Base-by-base conservation (phyloP, 2,329 filamentous ascomycete genomes). In the Fusarium scirpi region DNA sequence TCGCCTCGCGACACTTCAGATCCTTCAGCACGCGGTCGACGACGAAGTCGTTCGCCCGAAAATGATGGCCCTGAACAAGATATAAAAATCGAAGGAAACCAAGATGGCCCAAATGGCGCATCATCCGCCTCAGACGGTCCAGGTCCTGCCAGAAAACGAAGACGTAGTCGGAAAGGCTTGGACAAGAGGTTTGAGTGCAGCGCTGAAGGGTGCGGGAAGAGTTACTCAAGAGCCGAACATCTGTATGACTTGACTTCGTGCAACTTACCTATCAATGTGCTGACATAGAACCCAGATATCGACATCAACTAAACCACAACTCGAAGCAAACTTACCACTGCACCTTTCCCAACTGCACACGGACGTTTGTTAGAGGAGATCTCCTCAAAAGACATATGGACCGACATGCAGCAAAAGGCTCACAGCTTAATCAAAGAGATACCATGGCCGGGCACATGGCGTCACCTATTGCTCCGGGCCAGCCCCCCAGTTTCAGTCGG, bases 261-360 rank as follows among this genome's bases (percentile, higher is more conserved):
- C 43, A 41, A 43, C 27, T 41, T 32, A 32, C 24, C 32, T 18
- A n/a, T 20, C 27, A 27, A 30, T 30, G 27, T 47, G 52, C 70
- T 75, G 44, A 71, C 63, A 54, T 16, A 30, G 11, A 43, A 48
- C 38, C 22, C 65, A 91, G 89, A 47, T 90, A 98, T 82, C 90
- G 96, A 47, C 95, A 98, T 81, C 94, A 98, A 82, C 83, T 98
- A 73, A 99, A 99, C 79, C 96, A 98, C 82, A 92, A 93, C 61
- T 95, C 95, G 20, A 98, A 98, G 82, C 93, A 97, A 78, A 97
- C 97, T 58, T 98, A 97, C 79, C 89, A 90, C 76, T 98, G 96
- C 84, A 93, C 97, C 77, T 97, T 94, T 76, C 93, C 93, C 22
- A 94, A 94, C 77, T 99, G 96, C 80, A 89, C 91, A 65, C 91